Conservation (phyloP, 2,329 filamentous ascomycete genomes). For the Mycosphaerelloides madeirae region DNA sequence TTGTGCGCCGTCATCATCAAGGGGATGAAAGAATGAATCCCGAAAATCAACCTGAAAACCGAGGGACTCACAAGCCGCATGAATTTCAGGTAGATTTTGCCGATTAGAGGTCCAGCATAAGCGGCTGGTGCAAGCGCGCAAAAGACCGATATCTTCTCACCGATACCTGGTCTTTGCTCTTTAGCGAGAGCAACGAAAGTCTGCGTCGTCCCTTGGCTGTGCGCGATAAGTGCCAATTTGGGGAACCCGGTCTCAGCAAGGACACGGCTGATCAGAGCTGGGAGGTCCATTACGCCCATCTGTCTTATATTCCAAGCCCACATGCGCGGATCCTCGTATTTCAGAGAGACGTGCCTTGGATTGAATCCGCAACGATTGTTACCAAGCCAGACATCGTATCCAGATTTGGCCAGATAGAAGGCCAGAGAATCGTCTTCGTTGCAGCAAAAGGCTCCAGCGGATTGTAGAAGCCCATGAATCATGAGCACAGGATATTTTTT, state of each 20-base stretch:
- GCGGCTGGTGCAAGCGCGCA: constrained; percentile 86
- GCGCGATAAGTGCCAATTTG: constrained; percentile 76
- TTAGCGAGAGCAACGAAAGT: constrained; percentile 84
- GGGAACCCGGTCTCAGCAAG: constrained; percentile 75
- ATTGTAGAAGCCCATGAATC: constrained; percentile 84
- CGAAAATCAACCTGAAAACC: constrained; percentile 77
- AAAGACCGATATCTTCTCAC: constrained; percentile 78
- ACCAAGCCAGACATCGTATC: constrained; percentile 92
- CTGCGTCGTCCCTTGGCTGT: constrained; percentile 88
- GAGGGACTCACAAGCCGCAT: constrained; percentile 73
- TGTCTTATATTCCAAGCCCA: constrained; percentile 96
- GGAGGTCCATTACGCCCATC: constrained; percentile 85
- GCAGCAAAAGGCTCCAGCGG: constrained; percentile 79
- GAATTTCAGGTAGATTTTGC: constrained; percentile 86
- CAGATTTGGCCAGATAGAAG: constrained; percentile 86
- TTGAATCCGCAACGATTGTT: constrained; percentile 87
- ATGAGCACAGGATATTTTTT: constrained; percentile 78
- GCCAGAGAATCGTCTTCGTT: constrained; percentile 87
- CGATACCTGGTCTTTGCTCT: constrained; percentile 80
- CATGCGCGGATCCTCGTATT: constrained; percentile 77
- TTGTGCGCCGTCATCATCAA: constrained; percentile 84
- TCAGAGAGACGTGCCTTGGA: constrained; percentile 68
- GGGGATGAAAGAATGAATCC: constrained; percentile 89
- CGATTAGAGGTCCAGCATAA: constrained; percentile 80
- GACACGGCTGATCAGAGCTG: constrained; percentile 74